phyloP scores from a whole-genome alignment of 2,329 filamentous ascomycete species.

The Xylogone sp. region DNA sequence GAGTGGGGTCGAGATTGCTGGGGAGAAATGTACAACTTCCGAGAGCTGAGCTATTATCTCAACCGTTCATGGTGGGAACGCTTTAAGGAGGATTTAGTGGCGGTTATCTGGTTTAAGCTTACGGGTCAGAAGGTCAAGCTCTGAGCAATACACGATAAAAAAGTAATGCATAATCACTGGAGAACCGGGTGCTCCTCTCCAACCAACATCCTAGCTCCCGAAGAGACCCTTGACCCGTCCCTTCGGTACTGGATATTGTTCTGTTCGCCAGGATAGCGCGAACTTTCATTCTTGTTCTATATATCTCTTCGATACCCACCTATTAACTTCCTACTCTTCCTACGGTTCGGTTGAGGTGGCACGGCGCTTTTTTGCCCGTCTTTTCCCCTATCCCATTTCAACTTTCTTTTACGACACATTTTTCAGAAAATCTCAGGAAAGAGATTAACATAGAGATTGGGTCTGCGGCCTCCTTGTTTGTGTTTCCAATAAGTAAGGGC shows the following conservation, averaged over 20 bases:
- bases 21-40: slow-evolving; percentile 96
- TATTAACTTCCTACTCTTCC: neutral
- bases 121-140: slow-evolving; percentile 45
- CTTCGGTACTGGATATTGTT: neutral
- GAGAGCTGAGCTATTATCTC: slow-evolving; percentile 83
- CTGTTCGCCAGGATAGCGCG: neutral
- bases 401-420: neutral
- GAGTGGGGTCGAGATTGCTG: slow-evolving; percentile 97
- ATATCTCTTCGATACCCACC: neutral
- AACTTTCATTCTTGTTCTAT: neutral
- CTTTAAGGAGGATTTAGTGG: slow-evolving; percentile 64
- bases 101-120: slow-evolving; percentile 58
- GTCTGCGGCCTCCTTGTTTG: neutral
- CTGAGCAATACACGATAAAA: slow-evolving; percentile 8
- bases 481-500: neutral
- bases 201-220: neutral
- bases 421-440: neutral
- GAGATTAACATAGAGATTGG: neutral
- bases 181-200: neutral
- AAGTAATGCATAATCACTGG: neutral
- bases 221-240: neutral
- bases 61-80: slow-evolving; percentile 80
- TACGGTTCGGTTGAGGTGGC: neutral
- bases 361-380: neutral
- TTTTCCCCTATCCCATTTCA: neutral